Evolutionary conservation across 352 stramenopile genomes (phyloP).

Genomic region (Phytophthora capsici): DNA sequence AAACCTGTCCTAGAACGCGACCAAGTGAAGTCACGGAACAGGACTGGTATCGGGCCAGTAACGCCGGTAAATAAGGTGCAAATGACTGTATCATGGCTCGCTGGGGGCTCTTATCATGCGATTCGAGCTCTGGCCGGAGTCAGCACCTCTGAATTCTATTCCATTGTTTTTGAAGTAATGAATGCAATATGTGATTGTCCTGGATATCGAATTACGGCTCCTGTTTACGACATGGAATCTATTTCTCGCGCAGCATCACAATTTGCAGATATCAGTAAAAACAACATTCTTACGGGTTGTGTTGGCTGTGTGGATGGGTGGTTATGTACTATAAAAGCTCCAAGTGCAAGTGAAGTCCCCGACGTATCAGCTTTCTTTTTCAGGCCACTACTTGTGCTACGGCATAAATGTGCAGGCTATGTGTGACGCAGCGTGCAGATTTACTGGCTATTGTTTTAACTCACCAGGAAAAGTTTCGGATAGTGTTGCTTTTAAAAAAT

Average conservation of each 20-base stretch:
- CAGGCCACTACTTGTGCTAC: conserved; percentile 4
- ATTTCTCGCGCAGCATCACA: too few relatives aligned
- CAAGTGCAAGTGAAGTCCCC: conserved; percentile 2
- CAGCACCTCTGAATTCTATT: neutral
- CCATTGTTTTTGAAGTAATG: neutral
- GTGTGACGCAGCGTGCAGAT: conserved; percentile 8
- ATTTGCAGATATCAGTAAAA: conserved; percentile 6
- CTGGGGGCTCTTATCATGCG: neutral
- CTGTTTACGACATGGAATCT: neutral
- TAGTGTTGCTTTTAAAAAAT: conserved; percentile 9
- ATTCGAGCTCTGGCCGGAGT: neutral
- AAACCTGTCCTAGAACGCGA: neutral
- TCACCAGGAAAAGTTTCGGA: conserved; percentile 4
- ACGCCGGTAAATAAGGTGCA: neutral
- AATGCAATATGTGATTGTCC: neutral
- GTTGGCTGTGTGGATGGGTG: conserved; percentile 9
- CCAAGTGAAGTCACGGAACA: neutral
- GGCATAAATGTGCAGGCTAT: conserved; percentile 7
- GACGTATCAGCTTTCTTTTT: conserved; percentile 6
- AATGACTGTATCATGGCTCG: neutral
- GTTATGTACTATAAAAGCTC: conserved; percentile 1
- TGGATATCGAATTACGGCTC: neutral
- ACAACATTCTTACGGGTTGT: conserved; percentile 8
- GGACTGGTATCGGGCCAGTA: neutral
- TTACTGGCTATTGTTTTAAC: conserved; percentile 7